Conservation (phyloP, 768 basidiomycete species). For the Russula olivacea region DNA sequence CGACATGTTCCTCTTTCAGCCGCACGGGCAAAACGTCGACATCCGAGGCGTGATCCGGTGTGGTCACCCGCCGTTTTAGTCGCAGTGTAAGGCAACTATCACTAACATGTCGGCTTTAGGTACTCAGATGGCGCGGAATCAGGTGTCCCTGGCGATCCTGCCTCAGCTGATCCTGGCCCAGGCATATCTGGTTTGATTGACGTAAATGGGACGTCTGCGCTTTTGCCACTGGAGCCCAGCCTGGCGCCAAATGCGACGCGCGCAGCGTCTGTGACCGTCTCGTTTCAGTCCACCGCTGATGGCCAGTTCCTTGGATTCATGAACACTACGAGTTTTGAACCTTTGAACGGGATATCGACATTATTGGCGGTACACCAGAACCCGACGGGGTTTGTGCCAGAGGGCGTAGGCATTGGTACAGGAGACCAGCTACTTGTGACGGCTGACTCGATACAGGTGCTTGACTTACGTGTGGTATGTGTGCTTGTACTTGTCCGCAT, state of each 20-base stretch:
- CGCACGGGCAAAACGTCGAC: conserved; percentile 20
- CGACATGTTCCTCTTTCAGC: conserved; percentile 31
- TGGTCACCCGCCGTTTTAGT: background rate
- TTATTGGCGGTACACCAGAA: conserved; percentile 14
- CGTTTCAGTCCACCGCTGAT: conserved; percentile 14
- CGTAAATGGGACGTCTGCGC: conserved; percentile 13
- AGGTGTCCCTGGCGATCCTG: conserved; percentile 10
- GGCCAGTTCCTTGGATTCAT: conserved; percentile 20
- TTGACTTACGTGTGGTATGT: conserved; percentile 16
- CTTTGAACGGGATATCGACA: conserved; percentile 13
- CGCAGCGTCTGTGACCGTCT: conserved; percentile 1
- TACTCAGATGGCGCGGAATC: conserved; percentile 15
- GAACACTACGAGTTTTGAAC: conserved; percentile 20
- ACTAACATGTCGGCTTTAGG: background rate
- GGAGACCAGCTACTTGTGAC: conserved; percentile 16
- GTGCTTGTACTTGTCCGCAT: background rate
- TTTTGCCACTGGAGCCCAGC: conserved; percentile 5
- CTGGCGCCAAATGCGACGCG: conserved; percentile 10
- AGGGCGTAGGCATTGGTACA: background rate
- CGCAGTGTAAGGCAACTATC: background rate
- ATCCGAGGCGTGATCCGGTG: conserved; percentile 18
- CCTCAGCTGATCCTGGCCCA: conserved; percentile 20
- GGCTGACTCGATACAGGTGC: conserved; percentile 20
- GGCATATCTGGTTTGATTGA: background rate
- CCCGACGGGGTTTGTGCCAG: background rate